phyloP scores from a whole-genome alignment of 2,329 filamentous ascomycete species.

The Aciculosporium take region DNA sequence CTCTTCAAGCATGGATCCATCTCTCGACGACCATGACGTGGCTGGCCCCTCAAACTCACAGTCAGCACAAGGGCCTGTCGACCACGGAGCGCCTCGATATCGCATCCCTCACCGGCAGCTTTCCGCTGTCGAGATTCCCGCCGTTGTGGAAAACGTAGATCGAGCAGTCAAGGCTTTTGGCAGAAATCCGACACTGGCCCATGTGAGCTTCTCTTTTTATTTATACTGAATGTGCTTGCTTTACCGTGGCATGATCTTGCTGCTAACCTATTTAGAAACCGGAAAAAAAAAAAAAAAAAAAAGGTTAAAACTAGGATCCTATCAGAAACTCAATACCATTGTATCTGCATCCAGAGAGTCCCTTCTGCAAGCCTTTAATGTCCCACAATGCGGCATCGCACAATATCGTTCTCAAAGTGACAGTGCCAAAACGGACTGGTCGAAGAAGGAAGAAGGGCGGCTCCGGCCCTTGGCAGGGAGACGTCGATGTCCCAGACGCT shows the following conservation, averaged over 20 bases:
- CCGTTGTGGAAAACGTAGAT: conserved; percentile 29
- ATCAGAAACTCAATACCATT: conserved; percentile 44
- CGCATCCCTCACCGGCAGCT: conserved; percentile 20
- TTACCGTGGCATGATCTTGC: too few relatives aligned
- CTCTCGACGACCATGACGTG: background rate
- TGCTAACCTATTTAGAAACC: background rate
- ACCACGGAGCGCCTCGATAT: conserved; percentile 19
- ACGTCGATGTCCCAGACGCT: conserved; percentile 19
- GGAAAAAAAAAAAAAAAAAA: background rate
- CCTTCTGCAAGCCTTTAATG: conserved; percentile 60
- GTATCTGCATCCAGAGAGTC: conserved; percentile 68
- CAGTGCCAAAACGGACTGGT: conserved; percentile 74
- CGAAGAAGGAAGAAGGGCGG: conserved; percentile 74
- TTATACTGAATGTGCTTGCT: too few relatives aligned
- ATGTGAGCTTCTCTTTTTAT: conserved; percentile 17
- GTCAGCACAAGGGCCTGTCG: background rate
- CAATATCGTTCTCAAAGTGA: conserved; percentile 76
- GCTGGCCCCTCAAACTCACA: background rate
- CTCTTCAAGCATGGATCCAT: background rate
- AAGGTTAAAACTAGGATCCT: conserved; percentile 35
- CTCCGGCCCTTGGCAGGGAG: conserved; percentile 45
- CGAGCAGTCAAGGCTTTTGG: conserved; percentile 29
- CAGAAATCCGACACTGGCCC: conserved; percentile 21
- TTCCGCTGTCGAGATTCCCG: conserved; percentile 29
- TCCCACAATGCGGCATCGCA: conserved; percentile 65